Percentiles rank a stretch among this genome's conserved stretches.
Conservation (phyloP, 75 land plant species). For the Cupressus sempervirens region DNA sequence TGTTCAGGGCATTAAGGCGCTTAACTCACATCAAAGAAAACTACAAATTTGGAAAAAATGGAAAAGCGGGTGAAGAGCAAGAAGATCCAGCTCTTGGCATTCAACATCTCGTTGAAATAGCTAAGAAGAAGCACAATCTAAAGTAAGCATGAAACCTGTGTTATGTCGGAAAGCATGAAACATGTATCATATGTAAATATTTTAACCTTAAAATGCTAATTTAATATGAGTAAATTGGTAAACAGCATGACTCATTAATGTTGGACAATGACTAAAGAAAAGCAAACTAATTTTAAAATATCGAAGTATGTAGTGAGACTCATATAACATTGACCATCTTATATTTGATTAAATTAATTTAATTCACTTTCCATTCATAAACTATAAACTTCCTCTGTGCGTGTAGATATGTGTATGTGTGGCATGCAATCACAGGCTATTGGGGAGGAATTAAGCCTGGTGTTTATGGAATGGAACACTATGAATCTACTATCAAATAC, state of each 20-base stretch:
- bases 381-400: neutral
- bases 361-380: neutral
- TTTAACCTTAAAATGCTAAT: neutral
- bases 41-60: conserved; percentile 52
- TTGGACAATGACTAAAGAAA: neutral
- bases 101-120: conserved; percentile 31
- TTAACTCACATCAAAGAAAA: conserved; percentile 69
- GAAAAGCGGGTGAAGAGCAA: conserved; percentile 26
- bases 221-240: neutral
- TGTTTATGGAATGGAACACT: conserved; percentile 48
- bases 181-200: neutral
- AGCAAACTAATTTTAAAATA: neutral
- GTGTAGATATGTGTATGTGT: conserved; percentile 72
- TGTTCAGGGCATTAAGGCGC: conserved; percentile 66
- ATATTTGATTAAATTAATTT: neutral
- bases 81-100: conserved; percentile 53
- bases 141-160: conserved; percentile 47
- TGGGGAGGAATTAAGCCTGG: conserved; percentile 91
- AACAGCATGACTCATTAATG: neutral
- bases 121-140: conserved; percentile 48
- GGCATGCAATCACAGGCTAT: conserved; percentile 93
- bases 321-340: neutral
- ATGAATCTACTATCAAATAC: conserved; percentile 53
- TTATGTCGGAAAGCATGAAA: neutral
- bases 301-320: neutral